Percentiles rank a stretch among this genome's conserved stretches.
Evolutionary conservation across 169 alveolate genomes (phyloP).

Genomic region (Plasmodium vivax): DNA sequence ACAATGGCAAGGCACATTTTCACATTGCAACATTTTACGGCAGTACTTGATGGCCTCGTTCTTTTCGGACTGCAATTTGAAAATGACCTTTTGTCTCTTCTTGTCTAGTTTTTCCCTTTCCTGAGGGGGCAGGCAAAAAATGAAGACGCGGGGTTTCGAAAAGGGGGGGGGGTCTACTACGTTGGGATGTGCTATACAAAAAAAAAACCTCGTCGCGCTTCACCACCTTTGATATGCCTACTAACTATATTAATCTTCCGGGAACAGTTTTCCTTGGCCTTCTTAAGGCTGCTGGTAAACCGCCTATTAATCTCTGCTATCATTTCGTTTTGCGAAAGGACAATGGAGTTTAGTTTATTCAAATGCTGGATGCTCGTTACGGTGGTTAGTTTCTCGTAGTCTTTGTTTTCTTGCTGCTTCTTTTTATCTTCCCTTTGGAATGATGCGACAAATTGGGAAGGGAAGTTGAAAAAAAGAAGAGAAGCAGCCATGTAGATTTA

Average conservation of each 20-base stretch:
- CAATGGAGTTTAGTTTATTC: constrained; percentile 38
- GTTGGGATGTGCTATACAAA: background rate
- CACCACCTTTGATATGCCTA: background rate
- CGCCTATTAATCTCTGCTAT: constrained; percentile 32
- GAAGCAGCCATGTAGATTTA: background rate
- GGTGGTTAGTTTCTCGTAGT: constrained; percentile 25
- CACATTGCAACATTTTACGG: background rate
- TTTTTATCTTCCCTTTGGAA: constrained; percentile 38
- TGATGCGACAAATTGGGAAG: background rate
- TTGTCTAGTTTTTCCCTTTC: constrained; percentile 55
- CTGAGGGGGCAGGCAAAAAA: background rate
- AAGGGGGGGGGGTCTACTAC: background rate
- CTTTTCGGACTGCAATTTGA: constrained; percentile 46
- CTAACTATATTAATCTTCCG: constrained; percentile 44
- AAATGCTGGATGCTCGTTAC: constrained; percentile 21
- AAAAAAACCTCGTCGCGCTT: background rate
- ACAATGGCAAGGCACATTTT: background rate
- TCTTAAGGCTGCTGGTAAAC: constrained; percentile 15
- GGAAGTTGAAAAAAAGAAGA: background rate
- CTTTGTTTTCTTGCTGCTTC: constrained; percentile 13
- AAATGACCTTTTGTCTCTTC: constrained; percentile 54
- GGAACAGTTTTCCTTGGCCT: constrained; percentile 13
- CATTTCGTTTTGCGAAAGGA: constrained; percentile 48
- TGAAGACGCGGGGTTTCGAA: background rate
- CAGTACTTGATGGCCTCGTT: constrained; percentile 45